Evolutionary conservation across 106 monocot species (phyloP).

Genomic region (Agapanthus africanus): DNA sequence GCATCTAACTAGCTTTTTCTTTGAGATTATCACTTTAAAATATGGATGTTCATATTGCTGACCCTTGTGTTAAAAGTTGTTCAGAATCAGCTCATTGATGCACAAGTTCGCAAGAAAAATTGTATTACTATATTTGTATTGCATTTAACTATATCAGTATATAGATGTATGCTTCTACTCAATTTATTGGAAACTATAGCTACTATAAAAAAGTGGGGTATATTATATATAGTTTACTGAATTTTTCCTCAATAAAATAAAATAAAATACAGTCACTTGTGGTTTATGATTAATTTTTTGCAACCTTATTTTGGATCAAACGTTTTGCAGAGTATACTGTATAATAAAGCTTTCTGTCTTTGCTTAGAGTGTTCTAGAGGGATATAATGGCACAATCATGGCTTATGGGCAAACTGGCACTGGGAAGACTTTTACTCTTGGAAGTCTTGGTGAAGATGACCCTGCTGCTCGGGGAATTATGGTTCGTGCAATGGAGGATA

Average conservation of each 20-base stretch:
- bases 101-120: too few relatives aligned
- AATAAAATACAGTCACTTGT: too few relatives aligned
- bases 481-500: constrained; percentile 99
- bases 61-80: too few relatives aligned
- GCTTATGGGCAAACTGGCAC: constrained; percentile 99
- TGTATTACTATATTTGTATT: too few relatives aligned
- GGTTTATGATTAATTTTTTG: background rate
- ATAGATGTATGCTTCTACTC: background rate
- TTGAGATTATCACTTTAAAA: too few relatives aligned
- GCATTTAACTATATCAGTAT: too few relatives aligned
- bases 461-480: constrained; percentile 88
- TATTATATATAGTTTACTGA: too few relatives aligned
- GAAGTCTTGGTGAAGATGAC: constrained; percentile 92
- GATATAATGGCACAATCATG: constrained; percentile 98
- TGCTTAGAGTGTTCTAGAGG: constrained; percentile 87
- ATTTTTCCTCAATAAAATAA: too few relatives aligned
- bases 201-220: background rate
- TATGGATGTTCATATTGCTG: too few relatives aligned
- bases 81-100: too few relatives aligned
- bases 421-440: constrained; percentile 96
- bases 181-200: background rate
- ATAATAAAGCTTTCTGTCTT: constrained; percentile 12
- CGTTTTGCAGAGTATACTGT: background rate
- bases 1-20: too few relatives aligned
- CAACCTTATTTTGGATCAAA: background rate